These are phyloP conservation scores for Lasiodiplodia sp. DNA, from an alignment of 2,329 filamentous ascomycete species.

Conservation along the genomic window DNA sequence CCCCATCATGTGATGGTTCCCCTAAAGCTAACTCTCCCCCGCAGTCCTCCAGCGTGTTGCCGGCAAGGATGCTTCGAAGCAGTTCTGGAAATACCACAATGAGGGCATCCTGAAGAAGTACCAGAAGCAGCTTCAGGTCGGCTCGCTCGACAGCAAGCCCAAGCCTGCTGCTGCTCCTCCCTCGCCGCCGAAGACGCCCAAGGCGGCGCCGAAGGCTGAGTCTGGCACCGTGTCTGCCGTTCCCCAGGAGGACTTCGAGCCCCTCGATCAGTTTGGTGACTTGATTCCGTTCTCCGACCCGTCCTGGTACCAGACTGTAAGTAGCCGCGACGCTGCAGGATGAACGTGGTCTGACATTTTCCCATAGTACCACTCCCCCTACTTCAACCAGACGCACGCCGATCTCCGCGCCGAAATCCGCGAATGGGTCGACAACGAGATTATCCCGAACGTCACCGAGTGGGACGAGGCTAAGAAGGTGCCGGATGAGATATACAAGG, in stretches of 20 bases:
- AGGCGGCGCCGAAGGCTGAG: constrained; percentile 64
- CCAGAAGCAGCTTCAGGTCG: constrained; percentile 65
- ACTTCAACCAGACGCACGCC: constrained; percentile 93
- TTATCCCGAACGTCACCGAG: constrained; percentile 91
- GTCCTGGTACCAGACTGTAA: constrained; percentile 90
- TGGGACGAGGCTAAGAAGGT: constrained; percentile 97
- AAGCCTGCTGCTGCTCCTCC: constrained; percentile 51
- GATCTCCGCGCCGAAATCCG: constrained; percentile 90
- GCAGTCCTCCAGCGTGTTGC: constrained; percentile 69
- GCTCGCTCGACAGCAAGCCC: constrained; percentile 84
- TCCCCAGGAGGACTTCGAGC: constrained; percentile 58
- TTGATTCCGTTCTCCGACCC: constrained; percentile 93
- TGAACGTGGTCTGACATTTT: constrained; percentile 5
- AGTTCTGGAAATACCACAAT: constrained; percentile 73
- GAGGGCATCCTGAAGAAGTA: constrained; percentile 69
- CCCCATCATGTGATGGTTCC: constrained; percentile 12
- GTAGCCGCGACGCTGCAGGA: constrained; percentile 41
- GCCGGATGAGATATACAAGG: constrained; percentile 88
- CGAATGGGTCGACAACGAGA: constrained; percentile 86
- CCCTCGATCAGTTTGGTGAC: constrained; percentile 84
- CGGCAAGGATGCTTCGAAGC: constrained; percentile 72
- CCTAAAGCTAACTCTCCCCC: constrained; percentile 32
- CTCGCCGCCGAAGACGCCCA: constrained; percentile 58
- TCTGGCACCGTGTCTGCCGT: constrained; percentile 58
- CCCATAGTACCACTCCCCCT: constrained; percentile 86